Conservation (phyloP, 2,329 filamentous ascomycete genomes). For the Penicillium digitatum region DNA sequence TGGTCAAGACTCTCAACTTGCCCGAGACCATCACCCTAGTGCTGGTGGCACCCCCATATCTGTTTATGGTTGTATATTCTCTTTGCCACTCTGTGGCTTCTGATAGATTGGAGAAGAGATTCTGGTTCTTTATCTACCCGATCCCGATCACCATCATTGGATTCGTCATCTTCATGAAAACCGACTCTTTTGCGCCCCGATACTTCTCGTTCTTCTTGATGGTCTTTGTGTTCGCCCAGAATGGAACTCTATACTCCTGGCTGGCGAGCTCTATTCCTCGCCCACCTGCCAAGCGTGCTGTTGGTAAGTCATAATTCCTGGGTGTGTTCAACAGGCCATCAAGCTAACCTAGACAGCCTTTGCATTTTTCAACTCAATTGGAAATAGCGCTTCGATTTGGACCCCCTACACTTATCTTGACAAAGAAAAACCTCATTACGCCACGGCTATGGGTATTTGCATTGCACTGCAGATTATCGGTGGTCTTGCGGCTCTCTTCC, state of each 20-base stretch:
- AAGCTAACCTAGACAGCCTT: slow-evolving; percentile 33
- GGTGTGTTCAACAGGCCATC: neutral
- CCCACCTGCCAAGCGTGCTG: slow-evolving; percentile 54
- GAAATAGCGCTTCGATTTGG: slow-evolving; percentile 53
- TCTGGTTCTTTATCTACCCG: slow-evolving; percentile 54
- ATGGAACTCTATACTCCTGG: slow-evolving; percentile 34
- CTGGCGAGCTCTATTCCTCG: slow-evolving; percentile 51
- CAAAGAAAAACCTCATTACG: slow-evolving; percentile 40
- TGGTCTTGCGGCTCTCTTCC: slow-evolving; percentile 31
- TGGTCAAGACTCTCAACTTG: slow-evolving; percentile 46
- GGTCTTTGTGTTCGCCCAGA: slow-evolving; percentile 52
- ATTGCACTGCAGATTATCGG: slow-evolving; percentile 42
- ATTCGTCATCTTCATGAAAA: slow-evolving; percentile 54
- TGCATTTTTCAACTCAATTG: slow-evolving; percentile 54
- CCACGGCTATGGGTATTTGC: slow-evolving; percentile 41
- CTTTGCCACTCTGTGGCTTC: slow-evolving; percentile 45
- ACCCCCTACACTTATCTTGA: slow-evolving; percentile 49
- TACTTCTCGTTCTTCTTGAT: slow-evolving; percentile 57
- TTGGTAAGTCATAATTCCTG: slow-evolving; percentile 17
- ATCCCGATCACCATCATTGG: slow-evolving; percentile 51
- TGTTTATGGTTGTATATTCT: slow-evolving; percentile 52
- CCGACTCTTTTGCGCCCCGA: slow-evolving; percentile 48
- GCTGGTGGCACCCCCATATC: slow-evolving; percentile 52
- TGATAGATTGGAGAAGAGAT: slow-evolving; percentile 46
- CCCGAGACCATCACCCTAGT: slow-evolving; percentile 48